Base-by-base conservation (phyloP, 768 basidiomycete species). In the Tylopilus vinaceipallidus region DNA sequence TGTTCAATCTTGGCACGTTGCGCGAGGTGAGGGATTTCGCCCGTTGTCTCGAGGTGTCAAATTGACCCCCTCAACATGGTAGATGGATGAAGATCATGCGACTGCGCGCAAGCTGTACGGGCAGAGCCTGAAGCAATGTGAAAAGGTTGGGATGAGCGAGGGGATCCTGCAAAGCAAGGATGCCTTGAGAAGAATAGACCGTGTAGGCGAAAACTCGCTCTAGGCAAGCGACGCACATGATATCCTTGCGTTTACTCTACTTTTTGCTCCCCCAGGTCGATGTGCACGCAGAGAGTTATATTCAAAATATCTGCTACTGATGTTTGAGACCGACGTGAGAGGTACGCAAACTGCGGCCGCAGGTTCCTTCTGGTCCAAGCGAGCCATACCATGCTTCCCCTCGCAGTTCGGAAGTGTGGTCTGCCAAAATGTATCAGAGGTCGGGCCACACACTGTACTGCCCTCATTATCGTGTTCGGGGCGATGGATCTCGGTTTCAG, bases 1-100 rank as follows among this genome's bases (percentile, higher is more conserved):
- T 84, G n/a, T 85, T 78, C 55, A 86, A 87, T 51, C 64, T 84
- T 35, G 84, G 78, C 19, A 74, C 77, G 39, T 55, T 86, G 45
- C 71, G 77, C 10, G 78, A 83, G 68, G 66, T 69, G 33, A 42
- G 57, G 3, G 0, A 23, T 16, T 41, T 42, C 17, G 2, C 11
- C 19, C 19, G 3, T 22, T 23, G 12, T 19, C 33, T 30, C 2
- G 22, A 44, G 16, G 6, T 6, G 9, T 22, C 4, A 19, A 23
- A 16, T 36, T 42, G 22, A 50, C 6, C 7, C 41, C 16, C 14
- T 2, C 22, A 3, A 8, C 5, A 19, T 20, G 33, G 1, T 49
- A 74, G 72, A 73, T 73, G 66, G 59, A 64, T 22, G 53, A 62
- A 10, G 68, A 74, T 35, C 40, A 49, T 10, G 51, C 59, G 0